Conservation (phyloP, 140 eudicot species). For the Ambrosia hybrid region DNA sequence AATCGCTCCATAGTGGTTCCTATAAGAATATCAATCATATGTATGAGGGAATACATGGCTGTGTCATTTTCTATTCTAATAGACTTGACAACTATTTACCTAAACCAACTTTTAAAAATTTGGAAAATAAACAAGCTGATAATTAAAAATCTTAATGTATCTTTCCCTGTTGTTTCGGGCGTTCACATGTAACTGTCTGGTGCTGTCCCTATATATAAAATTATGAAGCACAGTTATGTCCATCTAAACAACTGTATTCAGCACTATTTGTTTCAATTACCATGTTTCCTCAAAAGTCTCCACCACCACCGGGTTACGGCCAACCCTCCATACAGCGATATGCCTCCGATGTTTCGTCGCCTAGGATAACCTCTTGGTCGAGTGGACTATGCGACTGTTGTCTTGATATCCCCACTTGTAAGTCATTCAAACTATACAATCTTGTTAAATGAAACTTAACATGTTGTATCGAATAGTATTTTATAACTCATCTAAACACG, state of each 20-base stretch:
- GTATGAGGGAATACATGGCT: too few species aligned
- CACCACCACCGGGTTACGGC: background rate
- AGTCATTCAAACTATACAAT: background rate
- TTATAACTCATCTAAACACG: background rate
- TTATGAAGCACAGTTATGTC: background rate
- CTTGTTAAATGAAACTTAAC: background rate
- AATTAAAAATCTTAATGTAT: background rate
- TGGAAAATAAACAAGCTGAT: conserved; percentile 7
- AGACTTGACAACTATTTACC: background rate
- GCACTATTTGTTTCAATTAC: background rate
- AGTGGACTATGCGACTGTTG: conserved; percentile 43
- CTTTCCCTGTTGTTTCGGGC: background rate
- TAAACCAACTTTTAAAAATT: background rate
- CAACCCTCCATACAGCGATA: conserved; percentile 1
- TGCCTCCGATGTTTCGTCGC: background rate
- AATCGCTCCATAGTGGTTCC: too few species aligned
- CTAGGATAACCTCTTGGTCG: conserved; percentile 20
- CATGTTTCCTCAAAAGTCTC: conserved; percentile 19
- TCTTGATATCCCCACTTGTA: conserved; percentile 38
- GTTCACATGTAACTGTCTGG: background rate
- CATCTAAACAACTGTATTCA: background rate
- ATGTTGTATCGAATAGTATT: background rate
- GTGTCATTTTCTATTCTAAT: background rate
- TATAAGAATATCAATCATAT: too few species aligned
- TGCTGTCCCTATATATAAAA: conserved; percentile 6